Conservation (phyloP, 2,329 filamentous ascomycete species). For the Cladosporium cucumerinum region DNA sequence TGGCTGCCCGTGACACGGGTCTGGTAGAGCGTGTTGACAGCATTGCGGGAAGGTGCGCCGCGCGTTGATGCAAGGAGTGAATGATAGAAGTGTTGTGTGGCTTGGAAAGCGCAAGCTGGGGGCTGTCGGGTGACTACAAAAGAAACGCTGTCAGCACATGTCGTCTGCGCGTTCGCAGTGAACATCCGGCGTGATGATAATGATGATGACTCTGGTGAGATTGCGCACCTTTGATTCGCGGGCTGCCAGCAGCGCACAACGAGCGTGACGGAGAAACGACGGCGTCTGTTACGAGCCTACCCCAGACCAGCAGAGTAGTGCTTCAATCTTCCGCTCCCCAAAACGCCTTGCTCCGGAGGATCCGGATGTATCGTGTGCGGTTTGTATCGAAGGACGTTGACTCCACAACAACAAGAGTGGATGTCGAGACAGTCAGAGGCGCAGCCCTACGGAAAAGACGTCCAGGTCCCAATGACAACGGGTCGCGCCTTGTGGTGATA, state of each 20-base stretch:
- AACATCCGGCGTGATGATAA: not conserved
- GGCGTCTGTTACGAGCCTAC: conserved; percentile 14
- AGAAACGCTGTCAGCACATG: conserved; percentile 7
- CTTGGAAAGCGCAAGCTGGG: not conserved
- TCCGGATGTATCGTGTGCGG: not conserved
- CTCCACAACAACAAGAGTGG: conserved; percentile 5
- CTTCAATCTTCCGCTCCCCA: not conserved
- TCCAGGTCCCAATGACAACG: conserved; percentile 8
- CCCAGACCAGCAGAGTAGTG: conserved; percentile 10
- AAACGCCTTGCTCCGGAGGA: not conserved
- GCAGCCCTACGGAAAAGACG: not conserved
- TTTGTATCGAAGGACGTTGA: not conserved
- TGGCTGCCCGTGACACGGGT: conserved; percentile 18
- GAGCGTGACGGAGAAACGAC: not conserved
- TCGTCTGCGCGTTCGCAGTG: not conserved
- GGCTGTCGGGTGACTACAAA: conserved; percentile 5
- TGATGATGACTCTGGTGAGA: not conserved
- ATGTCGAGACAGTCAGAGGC: not conserved
- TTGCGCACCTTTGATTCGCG: conserved; percentile 17
- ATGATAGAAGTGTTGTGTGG: not conserved
- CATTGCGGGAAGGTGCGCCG: conserved; percentile 19
- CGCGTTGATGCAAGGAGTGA: conserved; percentile 22
- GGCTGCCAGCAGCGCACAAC: conserved; percentile 21
- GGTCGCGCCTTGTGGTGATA: not conserved
- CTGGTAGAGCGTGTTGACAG: conserved; percentile 22